Evolutionary conservation across 257 asterid genomes (phyloP), one percentile per base, ranked within the genome.

Genomic region (Solanum ossicruentum): DNA sequence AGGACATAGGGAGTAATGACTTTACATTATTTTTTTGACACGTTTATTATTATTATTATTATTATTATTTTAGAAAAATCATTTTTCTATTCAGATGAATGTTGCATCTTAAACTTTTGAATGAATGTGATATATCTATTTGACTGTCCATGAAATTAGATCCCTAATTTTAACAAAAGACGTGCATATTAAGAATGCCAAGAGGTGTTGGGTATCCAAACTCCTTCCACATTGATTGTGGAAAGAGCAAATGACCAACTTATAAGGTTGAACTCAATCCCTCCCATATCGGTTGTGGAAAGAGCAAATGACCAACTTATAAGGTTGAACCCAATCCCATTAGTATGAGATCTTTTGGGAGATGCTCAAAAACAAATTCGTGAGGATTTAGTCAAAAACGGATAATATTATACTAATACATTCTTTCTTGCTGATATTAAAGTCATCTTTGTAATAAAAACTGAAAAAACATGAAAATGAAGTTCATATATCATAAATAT

Each of bases 401-500:
- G n/a, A n/a, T n/a, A n/a, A n/a, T n/a, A n/a, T n/a, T n/a, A n/a
- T n/a, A n/a, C n/a, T n/a, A n/a, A n/a, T n/a, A n/a, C n/a, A 11
- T 77, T 77, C 47, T 77, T 51, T 77, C 63, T 26, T 51, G 51
- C 23, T 26, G 16, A 8, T 16, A 16, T 72, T 23, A 2, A 4
- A 72, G 18, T 43, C 36, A 18, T 18, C 20, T 51, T 77, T 51
- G 10, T 77, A 26, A 77, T 77, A 26, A 15, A 2, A 77, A 8
- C 15, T 23, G 61, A 15, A 72, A 73, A 47, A 57, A 56, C 65
- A 39, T 86, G 89, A 91, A 91, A 89, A 91, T 89, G 91, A 87
- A 85, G 61, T 41, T 58, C 72, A 26, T 65, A 21, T 36, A 73
- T 55, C 52, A 80, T 83, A 23, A 49, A 13, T 28, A 49, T 57